phyloP scores from a whole-genome alignment of 2,329 filamentous ascomycete species.

The Penicillium sp. region DNA sequence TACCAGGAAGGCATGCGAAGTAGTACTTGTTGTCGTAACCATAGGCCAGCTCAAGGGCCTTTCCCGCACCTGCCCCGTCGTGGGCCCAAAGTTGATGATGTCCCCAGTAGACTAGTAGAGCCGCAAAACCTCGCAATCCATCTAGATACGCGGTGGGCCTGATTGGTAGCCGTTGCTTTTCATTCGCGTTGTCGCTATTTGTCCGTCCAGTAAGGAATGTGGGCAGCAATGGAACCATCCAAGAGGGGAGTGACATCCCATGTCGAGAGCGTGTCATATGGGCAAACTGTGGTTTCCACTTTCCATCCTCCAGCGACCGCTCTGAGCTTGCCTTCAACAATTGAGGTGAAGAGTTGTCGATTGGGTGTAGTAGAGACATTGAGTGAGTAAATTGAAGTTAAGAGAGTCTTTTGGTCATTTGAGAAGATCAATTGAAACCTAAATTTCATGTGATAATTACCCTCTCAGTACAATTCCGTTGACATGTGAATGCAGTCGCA shows the following conservation, averaged over 20 bases:
- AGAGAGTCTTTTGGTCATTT: background rate
- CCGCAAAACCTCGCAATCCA: slow-evolving; percentile 65
- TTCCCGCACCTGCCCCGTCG: slow-evolving; percentile 35
- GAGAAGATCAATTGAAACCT: background rate
- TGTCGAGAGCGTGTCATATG: background rate
- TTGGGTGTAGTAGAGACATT: background rate
- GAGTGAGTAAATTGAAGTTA: background rate
- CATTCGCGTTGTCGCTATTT: background rate
- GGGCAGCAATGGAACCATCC: background rate
- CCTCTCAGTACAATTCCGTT: background rate
- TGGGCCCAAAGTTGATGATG: slow-evolving; percentile 62
- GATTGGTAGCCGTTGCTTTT: background rate
- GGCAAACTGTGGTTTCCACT: slow-evolving; percentile 1
- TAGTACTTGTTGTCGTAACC: slow-evolving; percentile 44
- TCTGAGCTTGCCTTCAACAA: background rate
- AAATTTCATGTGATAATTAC: background rate
- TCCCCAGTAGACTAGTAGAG: slow-evolving; percentile 63
- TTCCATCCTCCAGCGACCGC: background rate
- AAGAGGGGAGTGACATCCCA: background rate
- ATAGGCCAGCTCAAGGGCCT: slow-evolving; percentile 54
- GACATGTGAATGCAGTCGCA: background rate
- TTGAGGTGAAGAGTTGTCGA: background rate
- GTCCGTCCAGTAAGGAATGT: background rate
- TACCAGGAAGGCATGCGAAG: slow-evolving; percentile 54
- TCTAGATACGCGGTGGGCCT: slow-evolving; percentile 62